Evolutionary conservation across 108 stramenopile genomes (phyloP), one percentile per base, ranked within the genome.

Genomic region (Ochromonas danica): DNA sequence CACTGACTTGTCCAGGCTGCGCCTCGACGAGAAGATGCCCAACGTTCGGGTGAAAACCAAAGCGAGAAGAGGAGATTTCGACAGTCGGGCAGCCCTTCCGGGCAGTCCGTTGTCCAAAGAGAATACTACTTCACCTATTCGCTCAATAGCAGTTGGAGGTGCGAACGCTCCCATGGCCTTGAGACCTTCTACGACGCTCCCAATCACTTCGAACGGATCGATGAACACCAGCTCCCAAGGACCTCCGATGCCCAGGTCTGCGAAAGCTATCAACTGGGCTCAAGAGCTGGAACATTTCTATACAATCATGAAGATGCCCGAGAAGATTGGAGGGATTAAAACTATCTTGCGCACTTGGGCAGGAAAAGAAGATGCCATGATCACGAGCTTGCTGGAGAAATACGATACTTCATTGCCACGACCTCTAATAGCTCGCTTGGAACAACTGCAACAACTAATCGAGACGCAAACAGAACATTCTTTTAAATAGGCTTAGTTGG

Each of bases 331-430:
- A 6, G 51, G 51, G 10, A 60, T 75, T 45, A 3, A 3, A 33
- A 36, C 72, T 28, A 75, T 75, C 38, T 33, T 75, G 14, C 6
- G 22, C 3, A 41, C 72, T 30, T 75, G 72, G 72, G 40, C 3
- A 42, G 72, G 72, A 6, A 75, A 75, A 36, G 72, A 75, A 41
- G 51, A 75, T 6, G 10, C 3, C 6, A 75, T 75, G 72, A 39
- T 75, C 27, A 6, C 36, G 36, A 27, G 10, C 17, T 41, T 75
- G 30, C n/a, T 30, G 30, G 35, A 75, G 30, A 75, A 75, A 41
- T 75, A 75, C 31, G n/a, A 42, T 6, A 6, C 10, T 14, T 27
- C 6, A 27, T 35, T 75, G 14, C 72, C 72, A 27, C 6, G 6
- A 41, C n/a, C 6, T 28, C 3, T 75, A 22, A 28, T 17, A 31